These are phyloP conservation scores for Aspergillus fumigatiaffinis DNA, from an alignment of 2,329 filamentous ascomycete species.

Conservation along the genomic window DNA sequence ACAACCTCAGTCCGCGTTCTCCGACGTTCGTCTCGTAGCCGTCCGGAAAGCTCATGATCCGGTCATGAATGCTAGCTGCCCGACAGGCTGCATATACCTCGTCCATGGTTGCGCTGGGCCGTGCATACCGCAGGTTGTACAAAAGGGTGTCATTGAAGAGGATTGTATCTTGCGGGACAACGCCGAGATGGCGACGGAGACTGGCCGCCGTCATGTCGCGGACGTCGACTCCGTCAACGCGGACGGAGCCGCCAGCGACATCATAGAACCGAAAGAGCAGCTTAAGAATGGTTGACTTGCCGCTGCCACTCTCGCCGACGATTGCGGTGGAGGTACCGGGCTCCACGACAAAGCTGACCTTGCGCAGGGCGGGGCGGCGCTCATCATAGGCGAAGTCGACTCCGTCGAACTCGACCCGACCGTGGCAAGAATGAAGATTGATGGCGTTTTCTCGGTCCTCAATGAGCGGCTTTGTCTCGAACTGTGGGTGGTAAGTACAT, in stretches of 20 bases:
- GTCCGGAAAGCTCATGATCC: conserved; percentile 79
- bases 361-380: conserved; percentile 50
- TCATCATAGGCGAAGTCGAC: conserved; percentile 59
- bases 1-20: conserved; percentile 64
- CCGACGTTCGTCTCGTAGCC: conserved; percentile 82
- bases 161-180: conserved; percentile 62
- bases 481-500: neutral
- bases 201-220: conserved; percentile 56
- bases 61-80: conserved; percentile 83
- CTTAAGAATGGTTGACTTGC: conserved; percentile 55
- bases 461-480: neutral
- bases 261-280: conserved; percentile 55
- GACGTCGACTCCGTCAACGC: conserved; percentile 55
- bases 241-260: conserved; percentile 45
- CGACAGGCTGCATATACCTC: conserved; percentile 30
- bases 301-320: conserved; percentile 56
- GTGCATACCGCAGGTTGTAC: conserved; percentile 62
- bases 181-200: conserved; percentile 56
- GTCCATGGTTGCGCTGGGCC: conserved; percentile 55
- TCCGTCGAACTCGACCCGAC: conserved; percentile 52
- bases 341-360: conserved; percentile 48
- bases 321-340: conserved; percentile 52
- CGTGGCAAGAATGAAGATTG: conserved; percentile 32
- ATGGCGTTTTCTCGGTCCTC: neutral
- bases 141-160: conserved; percentile 63